Conservation (phyloP, 179 eudicot genomes). For the Heliamphora pulchella region DNA sequence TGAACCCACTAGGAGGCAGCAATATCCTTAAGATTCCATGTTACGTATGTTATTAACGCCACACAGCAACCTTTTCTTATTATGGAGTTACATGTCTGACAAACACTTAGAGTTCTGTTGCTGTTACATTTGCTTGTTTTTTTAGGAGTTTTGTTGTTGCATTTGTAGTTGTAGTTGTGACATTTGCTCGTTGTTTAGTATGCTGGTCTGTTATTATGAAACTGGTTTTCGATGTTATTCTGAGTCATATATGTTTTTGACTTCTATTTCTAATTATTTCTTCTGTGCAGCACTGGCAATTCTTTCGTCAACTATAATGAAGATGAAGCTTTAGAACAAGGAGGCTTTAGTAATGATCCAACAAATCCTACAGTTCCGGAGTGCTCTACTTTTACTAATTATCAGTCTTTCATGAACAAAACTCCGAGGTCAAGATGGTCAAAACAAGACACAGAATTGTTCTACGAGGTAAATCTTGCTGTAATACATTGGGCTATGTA, state of each 20-base stretch:
- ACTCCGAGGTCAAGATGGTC: constrained; percentile 28
- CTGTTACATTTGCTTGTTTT: no score
- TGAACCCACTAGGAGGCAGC: background rate
- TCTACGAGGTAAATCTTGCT: constrained; percentile 19
- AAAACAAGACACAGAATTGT: constrained; percentile 27
- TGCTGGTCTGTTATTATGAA: background rate
- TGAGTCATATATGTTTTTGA: background rate
- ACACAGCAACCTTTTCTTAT: background rate
- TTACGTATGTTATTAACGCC: background rate
- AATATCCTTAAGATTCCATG: background rate
- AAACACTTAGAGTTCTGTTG: no score
- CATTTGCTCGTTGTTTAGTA: background rate
- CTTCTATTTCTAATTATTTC: background rate
- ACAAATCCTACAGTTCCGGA: constrained; percentile 27
- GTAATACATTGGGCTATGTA: background rate
- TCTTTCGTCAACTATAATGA: constrained; percentile 28
- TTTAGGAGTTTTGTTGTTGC: no score
- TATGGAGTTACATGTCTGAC: no score
- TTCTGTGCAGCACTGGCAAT: constrained; percentile 40
- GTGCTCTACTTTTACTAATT: constrained; percentile 16
- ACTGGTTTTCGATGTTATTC: background rate
- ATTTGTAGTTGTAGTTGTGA: background rate
- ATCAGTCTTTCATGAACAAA: constrained; percentile 25
- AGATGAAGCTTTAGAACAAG: constrained; percentile 37
- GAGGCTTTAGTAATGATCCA: constrained; percentile 31